Conservation (phyloP, 148 eudicot genomes). For the Rhododendron kiyosumense region DNA sequence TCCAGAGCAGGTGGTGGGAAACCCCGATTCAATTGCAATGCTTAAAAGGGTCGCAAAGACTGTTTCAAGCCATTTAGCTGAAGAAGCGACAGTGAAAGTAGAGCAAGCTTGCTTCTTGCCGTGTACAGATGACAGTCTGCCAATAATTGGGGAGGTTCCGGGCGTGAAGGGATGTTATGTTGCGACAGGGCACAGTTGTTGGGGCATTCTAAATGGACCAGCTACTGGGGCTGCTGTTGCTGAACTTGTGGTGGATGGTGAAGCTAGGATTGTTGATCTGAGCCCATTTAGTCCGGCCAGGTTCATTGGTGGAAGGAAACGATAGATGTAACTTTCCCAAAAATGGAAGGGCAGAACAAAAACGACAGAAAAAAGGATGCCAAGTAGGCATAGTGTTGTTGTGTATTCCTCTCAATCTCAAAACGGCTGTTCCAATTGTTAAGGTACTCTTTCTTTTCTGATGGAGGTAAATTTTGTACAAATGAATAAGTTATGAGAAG, state of each 20-base stretch:
- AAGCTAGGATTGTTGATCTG: conserved; percentile 55
- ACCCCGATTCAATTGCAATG: conserved; percentile 58
- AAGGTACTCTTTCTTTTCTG: not conserved
- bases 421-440: not conserved
- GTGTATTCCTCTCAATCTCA: not conserved
- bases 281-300: conserved; percentile 54
- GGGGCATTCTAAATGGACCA: conserved; percentile 92
- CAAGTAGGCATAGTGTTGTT: not conserved
- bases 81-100: conserved; percentile 56
- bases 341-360: not conserved
- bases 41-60: conserved; percentile 70
- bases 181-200: conserved; percentile 83
- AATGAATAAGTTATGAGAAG: not conserved
- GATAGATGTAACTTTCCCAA: not conserved
- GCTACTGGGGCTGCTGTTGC: conserved; percentile 87
- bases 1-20: conserved; percentile 50
- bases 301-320: conserved; percentile 26
- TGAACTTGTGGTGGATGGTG: conserved; percentile 80
- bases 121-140: conserved; percentile 64
- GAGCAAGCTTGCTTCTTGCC: conserved; percentile 95
- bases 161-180: conserved; percentile 67
- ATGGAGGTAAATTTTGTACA: not conserved
- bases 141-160: conserved; percentile 74
- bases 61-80: conserved; percentile 61
- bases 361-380: not conserved